Conservation (phyloP, 371 early-diverging fungal species). For the Mucor velutinosus region DNA sequence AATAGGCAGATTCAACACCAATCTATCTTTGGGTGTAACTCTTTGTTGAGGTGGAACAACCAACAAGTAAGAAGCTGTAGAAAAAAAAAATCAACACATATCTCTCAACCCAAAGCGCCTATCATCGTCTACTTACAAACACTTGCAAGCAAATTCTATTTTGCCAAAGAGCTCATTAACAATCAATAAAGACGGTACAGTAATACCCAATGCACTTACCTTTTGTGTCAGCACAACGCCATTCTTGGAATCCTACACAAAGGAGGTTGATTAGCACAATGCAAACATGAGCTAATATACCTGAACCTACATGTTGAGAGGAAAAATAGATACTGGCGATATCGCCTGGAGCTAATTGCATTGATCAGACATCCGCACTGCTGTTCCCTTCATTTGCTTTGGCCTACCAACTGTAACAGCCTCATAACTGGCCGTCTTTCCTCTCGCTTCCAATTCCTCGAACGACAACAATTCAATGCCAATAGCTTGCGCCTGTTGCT, state of each 20-base stretch:
- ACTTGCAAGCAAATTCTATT: slow-evolving; percentile 18
- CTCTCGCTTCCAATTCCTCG: slow-evolving; percentile 36
- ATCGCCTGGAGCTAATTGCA: slow-evolving; percentile 32
- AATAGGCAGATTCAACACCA: slow-evolving; percentile 42
- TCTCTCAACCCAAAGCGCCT: no score
- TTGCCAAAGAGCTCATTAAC: background rate
- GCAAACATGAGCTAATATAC: no score
- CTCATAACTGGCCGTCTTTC: slow-evolving; percentile 25
- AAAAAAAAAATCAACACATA: background rate
- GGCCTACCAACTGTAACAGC: slow-evolving; percentile 34
- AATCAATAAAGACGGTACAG: background rate
- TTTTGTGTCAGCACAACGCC: slow-evolving; percentile 54
- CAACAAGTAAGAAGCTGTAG: slow-evolving; percentile 40
- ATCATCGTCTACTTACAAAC: slow-evolving; percentile 17
- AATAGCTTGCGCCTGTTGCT: slow-evolving; percentile 14
- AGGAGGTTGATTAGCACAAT: background rate
- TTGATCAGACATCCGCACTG: background rate
- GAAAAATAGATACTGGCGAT: slow-evolving; percentile 46
- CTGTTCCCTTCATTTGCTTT: no score
- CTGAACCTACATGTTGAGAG: slow-evolving; percentile 8
- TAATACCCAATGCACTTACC: slow-evolving; percentile 14
- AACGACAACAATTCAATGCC: slow-evolving; percentile 34
- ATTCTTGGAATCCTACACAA: slow-evolving; percentile 19
- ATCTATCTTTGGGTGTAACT: slow-evolving; percentile 41
- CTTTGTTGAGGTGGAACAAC: slow-evolving; percentile 49